These are phyloP conservation scores for Silene coronaria DNA, from an alignment of 179 eudicot genomes.

Conservation along the genomic window DNA sequence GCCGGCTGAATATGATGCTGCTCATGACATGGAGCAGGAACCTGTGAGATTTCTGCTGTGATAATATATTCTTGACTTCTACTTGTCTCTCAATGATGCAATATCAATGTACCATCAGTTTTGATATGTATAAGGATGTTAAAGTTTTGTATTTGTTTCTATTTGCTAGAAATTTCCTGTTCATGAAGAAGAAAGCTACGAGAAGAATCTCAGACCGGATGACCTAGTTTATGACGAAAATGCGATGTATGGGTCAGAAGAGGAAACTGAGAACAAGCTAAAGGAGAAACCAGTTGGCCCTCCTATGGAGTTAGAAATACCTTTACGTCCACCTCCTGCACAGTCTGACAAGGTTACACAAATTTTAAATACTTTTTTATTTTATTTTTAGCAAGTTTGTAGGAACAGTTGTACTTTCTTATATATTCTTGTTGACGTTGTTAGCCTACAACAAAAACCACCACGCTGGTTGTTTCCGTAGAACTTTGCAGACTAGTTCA, in stretches of 20 bases:
- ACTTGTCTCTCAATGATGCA: constrained; percentile 16
- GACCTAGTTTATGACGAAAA: constrained; percentile 89
- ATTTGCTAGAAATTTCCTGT: constrained; percentile 55
- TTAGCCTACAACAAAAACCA: neutral
- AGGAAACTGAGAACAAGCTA: constrained; percentile 57
- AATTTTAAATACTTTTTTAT: neutral
- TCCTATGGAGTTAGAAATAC: constrained; percentile 85
- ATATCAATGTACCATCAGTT: neutral
- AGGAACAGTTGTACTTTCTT: neutral
- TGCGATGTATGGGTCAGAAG: constrained; percentile 62
- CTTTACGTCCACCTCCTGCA: constrained; percentile 83
- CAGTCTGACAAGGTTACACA: constrained; percentile 57
- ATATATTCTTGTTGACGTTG: neutral
- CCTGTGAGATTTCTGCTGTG: constrained; percentile 39
- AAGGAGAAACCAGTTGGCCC: constrained; percentile 92
- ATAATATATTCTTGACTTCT: constrained; percentile 4
- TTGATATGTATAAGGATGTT: neutral
- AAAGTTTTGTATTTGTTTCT: constrained; percentile 5
- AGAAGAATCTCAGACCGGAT: constrained; percentile 64
- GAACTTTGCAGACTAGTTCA: neutral
- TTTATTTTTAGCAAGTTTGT: too few species aligned
- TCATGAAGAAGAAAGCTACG: constrained; percentile 80
- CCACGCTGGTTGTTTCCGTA: too few species aligned
- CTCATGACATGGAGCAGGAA: constrained; percentile 59
- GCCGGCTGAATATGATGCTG: constrained; percentile 61